Evolutionary conservation across 2,329 filamentous ascomycete species (phyloP), one percentile per base, ranked within the genome.

Genomic region (Paecilomyces dactylethromorphus): DNA sequence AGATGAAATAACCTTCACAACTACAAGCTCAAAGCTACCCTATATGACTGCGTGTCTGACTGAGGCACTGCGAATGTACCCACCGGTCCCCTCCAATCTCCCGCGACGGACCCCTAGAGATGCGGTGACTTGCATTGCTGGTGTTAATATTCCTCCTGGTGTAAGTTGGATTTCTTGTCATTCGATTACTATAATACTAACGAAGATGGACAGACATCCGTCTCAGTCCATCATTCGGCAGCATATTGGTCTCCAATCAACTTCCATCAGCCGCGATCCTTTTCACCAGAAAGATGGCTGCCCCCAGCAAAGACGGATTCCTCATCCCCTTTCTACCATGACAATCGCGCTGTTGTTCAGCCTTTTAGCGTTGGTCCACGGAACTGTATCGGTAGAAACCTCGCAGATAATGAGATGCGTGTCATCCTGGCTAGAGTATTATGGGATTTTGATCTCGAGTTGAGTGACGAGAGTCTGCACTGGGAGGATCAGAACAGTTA

Each of bases 1-100:
- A 5, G 63, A 68, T 0, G 73, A 78, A 3, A 78, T 81, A 39
- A 69, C 62, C 7, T 60, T 73, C n/a, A 57, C 59, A 3, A 64
- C 64, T 0, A 59, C 68, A 0, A 53, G 56, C 55, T n/a, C n/a
- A n/a, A 55, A 62, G 4, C 60, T 76, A 0, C 72, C 76, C 0
- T 82, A 81, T 59, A 69, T 84, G 6, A 76, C 81, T 61, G 81
- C 81, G 0, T 75, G 77, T 3, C 75, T 83, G 39, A 74, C 74
- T 51, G 81, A 83, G 62, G 76, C 74, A 0, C 65, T 82, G 24
- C 72, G 81, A 0, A 71, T 81, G 21, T 76, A 72, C 60, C 78
- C 80, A 1, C 78, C 80, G 0, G 74, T 76, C 0, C 26, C 59
- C 4, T 57, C 35, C 8, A 51, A 21, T 3, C 29, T 59, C 1